Percentiles rank a stretch among this genome's conserved stretches.
Evolutionary conservation across 2,329 filamentous ascomycete genomes (phyloP).

Genomic region (Fonsecaea multimorphosa): DNA sequence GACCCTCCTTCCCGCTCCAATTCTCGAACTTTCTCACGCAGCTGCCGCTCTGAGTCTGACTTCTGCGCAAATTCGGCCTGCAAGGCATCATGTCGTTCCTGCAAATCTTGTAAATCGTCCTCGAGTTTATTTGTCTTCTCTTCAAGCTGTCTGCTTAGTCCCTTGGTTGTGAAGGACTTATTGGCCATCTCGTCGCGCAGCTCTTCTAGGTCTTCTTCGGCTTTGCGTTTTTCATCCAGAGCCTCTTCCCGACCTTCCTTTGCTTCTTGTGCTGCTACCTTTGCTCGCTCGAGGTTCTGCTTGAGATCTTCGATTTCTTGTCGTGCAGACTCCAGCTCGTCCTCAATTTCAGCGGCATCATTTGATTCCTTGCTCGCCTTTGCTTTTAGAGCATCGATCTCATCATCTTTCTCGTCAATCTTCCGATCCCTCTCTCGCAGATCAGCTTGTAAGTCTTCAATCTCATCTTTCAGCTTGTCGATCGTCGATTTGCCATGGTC

Average conservation of each 20-base stretch:
- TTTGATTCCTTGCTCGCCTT: slow-evolving; percentile 51
- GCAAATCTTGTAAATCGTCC: slow-evolving; percentile 64
- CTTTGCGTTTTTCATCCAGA: slow-evolving; percentile 57
- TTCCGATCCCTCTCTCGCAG: slow-evolving; percentile 75
- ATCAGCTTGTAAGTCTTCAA: slow-evolving; percentile 77
- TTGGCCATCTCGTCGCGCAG: slow-evolving; percentile 79
- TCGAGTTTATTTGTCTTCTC: slow-evolving; percentile 72
- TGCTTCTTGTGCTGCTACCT: slow-evolving; percentile 47
- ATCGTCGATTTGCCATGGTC: slow-evolving; percentile 63
- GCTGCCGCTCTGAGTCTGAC: slow-evolving; percentile 46
- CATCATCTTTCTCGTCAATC: slow-evolving; percentile 76
- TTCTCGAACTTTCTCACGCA: slow-evolving; percentile 52
- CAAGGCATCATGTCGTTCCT: slow-evolving; percentile 53
- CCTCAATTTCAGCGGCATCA: slow-evolving; percentile 55
- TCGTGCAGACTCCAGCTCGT: slow-evolving; percentile 55
- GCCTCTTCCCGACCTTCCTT: slow-evolving; percentile 57
- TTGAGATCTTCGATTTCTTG: slow-evolving; percentile 53
- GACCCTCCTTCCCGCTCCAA: slow-evolving; percentile 48
- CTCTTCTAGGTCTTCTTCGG: slow-evolving; percentile 63
- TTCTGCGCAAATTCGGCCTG: slow-evolving; percentile 54
- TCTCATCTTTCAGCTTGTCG: slow-evolving; percentile 72
- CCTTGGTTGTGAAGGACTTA: slow-evolving; percentile 77
- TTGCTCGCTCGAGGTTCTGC: slow-evolving; percentile 48
- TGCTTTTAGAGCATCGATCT: slow-evolving; percentile 70
- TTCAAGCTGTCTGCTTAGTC: slow-evolving; percentile 75